Base-by-base conservation (phyloP, 106 monocot genomes). In the Amphibolis antarctica region DNA sequence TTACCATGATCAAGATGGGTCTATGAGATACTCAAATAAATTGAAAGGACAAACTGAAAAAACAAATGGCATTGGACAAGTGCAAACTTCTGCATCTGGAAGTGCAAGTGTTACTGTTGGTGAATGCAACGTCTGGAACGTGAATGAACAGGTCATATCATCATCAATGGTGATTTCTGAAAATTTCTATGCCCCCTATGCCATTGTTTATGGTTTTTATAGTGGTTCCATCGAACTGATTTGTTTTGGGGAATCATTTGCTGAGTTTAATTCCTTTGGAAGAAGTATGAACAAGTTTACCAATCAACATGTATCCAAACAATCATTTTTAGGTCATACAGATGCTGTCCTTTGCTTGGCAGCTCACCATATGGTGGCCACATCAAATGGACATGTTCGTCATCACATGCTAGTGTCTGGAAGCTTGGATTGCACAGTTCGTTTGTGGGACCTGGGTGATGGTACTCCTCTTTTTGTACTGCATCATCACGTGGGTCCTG, bases 401-500 rank as follows among this genome's bases (percentile, higher is more conserved):
- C 47, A 27, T 31, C 70, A 67, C 12, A 62, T 66, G 17, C 71
- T 98, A 21, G 57, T 98, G 12, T 98, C 98, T 31, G 98, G 98
- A 53, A 85, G 98, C 51, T 64, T 72, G 49, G 98, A 98, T 46
- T 85, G 85, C 45, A 91, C 91, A 53, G 68, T 88, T 49, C 82
- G 87, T 11, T 24, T 98, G 31, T 98, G 98, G 98, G 78, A 98
- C 87, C 46, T 98, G 42, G 82, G 82, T 86, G 60, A 72, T 59
- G 74, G 83, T 29, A 77, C 47, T 60, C 55, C 69, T 51, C 47
- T 98, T 30, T 68, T 62, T 26, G 82, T 83, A 69, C 72, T 91
- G 80, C 98, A 98, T 68, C 98, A 98, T 70, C 91, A 98, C 30
- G 69, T 85, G 57, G 75, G 80, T 73, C 80, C 98, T 27, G 77